Percentiles rank a stretch among this genome's conserved stretches.
Conservation (phyloP, 1,139 yeast genomes). For the Komagataea norvegica region DNA sequence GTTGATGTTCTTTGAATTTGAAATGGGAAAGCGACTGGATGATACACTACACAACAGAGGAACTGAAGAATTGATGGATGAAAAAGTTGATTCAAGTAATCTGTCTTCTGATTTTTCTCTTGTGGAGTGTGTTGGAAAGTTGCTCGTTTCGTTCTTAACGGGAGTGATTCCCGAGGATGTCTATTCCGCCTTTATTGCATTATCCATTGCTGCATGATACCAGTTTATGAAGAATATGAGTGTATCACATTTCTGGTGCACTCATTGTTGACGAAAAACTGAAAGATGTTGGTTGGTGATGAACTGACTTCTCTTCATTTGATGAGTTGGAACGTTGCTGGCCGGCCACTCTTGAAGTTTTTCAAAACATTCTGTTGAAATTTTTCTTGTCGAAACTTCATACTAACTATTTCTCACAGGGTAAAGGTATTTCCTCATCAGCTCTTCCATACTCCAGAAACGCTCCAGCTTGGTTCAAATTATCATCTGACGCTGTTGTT, state of each 20-base stretch:
- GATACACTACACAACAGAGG: no score
- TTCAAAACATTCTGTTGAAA: constrained; percentile 9
- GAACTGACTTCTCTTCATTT: no score
- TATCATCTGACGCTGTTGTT: constrained; percentile 89
- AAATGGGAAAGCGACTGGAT: neutral
- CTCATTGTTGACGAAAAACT: constrained; percentile 2
- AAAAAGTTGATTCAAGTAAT: no score
- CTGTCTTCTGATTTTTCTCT: neutral
- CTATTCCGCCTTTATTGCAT: constrained; percentile 1
- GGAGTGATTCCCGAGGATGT: constrained; percentile 2
- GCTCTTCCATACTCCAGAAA: constrained; percentile 99
- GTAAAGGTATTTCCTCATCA: constrained; percentile 99
- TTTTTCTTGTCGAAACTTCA: constrained; percentile 3
- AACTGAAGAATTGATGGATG: no score
- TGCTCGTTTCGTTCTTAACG: no score
- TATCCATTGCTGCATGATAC: constrained; percentile 24
- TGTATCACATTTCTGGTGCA: constrained; percentile 11
- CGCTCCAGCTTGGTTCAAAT: constrained; percentile 99
- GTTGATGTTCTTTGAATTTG: neutral
- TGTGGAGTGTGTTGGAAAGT: no score
- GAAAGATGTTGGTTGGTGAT: no score
- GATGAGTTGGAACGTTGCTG: neutral
- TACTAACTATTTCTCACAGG: constrained; percentile 49
- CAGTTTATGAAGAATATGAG: constrained; percentile 23
- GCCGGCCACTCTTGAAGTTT: neutral